These are phyloP conservation scores for Morella rubra DNA, from an alignment of 306 rosid species.

Conservation along the genomic window DNA sequence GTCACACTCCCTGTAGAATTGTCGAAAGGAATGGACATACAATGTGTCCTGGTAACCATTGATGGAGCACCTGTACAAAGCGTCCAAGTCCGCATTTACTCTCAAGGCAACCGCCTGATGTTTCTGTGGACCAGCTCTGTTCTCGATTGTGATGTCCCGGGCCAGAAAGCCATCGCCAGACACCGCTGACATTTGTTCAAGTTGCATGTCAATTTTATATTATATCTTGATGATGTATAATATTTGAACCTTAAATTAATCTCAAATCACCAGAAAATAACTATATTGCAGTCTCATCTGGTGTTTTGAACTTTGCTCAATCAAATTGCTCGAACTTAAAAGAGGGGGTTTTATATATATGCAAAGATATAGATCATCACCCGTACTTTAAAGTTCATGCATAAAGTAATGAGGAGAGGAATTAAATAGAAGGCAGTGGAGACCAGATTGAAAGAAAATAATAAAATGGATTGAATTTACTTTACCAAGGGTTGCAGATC, in stretches of 20 bases:
- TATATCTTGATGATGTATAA: no score
- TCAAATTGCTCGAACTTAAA: no score
- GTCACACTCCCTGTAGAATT: conserved; percentile 81
- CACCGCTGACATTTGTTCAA: conserved; percentile 39
- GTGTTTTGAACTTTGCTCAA: no score
- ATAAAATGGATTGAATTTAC: not conserved
- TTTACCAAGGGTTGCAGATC: conserved; percentile 77
- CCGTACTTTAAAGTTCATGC: no score
- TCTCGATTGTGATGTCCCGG: conserved; percentile 62
- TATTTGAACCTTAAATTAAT: no score
- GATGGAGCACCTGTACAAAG: conserved; percentile 58
- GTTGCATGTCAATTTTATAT: not conserved
- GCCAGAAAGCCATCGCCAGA: conserved; percentile 87
- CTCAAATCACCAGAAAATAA: no score
- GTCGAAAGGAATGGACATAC: conserved; percentile 73
- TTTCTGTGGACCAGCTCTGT: conserved; percentile 70
- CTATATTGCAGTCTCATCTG: not conserved
- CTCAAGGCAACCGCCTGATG: conserved; percentile 78
- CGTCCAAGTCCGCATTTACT: conserved; percentile 68
- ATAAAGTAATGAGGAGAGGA: not conserved
- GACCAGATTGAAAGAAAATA: no score
- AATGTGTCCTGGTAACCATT: conserved; percentile 71
- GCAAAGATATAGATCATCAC: no score
- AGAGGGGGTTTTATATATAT: no score
- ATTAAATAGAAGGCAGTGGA: not conserved